Evolutionary conservation across 495 filamentous ascomycete species (phyloP), one percentile per base, ranked within the genome.

Genomic region (Aspergillus nidulans): DNA sequence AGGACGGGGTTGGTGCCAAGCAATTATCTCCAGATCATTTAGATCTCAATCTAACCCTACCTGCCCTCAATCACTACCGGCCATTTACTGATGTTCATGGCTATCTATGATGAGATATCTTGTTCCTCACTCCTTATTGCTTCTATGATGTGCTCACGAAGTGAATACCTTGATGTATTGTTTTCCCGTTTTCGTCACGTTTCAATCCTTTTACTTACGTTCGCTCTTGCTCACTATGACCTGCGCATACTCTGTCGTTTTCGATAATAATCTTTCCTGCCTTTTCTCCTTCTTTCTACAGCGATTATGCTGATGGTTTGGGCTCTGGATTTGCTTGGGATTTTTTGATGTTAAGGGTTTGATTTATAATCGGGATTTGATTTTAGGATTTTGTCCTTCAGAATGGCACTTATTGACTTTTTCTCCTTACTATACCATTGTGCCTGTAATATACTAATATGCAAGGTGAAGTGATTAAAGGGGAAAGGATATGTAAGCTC

Each of bases 1-100:
- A 79, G 84, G 60, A 75, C 88, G 10, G 95, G 95, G 21, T 76
- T 99, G 64, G 95, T 97, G 49, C 95, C 95, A 20, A 96, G 92
- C 71, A 99, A 99, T 71, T 99, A 99, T 65, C 73, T 99, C 66
- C 90, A 95, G 73, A 74, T 75, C 49, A 71, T 76, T 52, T 77
- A 69, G 63, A 38, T 21, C 28, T 16, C 4, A 5, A 39, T 16
- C n/a, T 2, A 30, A 30, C 28, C 12, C 25, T 47, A 47, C 20
- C n/a, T 21, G 1, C 36, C 12, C 19, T 24, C 20, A 9, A 9
- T 50, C 13, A 16, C 15, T n/a, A 0, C 24, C 3, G 18, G 6
- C 59, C 54, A 15, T 49, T 4, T 15, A 15, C 48, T 57, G 30
- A 69, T 49, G 69, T 63, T 49, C 32, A 36, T 13, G 20, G 15